Evolutionary conservation across 345 rosid species (phyloP).

Genomic region (Salix arbutifolia): DNA sequence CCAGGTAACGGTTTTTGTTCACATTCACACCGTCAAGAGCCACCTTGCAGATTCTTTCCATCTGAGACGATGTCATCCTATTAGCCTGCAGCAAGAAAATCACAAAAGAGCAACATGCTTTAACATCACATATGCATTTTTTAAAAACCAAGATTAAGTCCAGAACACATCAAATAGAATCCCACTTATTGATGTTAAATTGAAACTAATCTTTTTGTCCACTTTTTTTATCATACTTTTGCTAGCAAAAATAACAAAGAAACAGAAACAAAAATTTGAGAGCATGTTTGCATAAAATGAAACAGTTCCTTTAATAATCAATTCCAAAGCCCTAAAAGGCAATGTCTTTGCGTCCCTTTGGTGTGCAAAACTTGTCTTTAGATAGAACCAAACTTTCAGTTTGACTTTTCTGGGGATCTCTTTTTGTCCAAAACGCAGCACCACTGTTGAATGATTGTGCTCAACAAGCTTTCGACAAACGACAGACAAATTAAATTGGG

Average conservation of each 20-base stretch:
- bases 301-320: too few species aligned
- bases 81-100: slow-evolving; percentile 35
- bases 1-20: slow-evolving; percentile 67
- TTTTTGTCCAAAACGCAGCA: background rate
- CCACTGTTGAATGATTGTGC: background rate
- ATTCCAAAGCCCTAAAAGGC: too few species aligned
- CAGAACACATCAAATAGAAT: background rate
- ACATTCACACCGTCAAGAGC: slow-evolving; percentile 50
- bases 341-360: too few species aligned
- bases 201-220: too few species aligned
- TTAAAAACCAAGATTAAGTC: background rate
- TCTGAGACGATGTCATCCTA: slow-evolving; percentile 47
- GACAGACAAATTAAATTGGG: background rate
- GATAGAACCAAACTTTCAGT: background rate
- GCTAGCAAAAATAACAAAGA: too few species aligned
- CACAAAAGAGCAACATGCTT: background rate
- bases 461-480: background rate
- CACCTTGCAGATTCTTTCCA: slow-evolving; percentile 46
- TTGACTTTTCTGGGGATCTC: background rate
- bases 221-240: too few species aligned
- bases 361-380: background rate
- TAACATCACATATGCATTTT: background rate
- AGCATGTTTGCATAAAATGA: too few species aligned
- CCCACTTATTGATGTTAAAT: background rate
- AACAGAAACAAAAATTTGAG: too few species aligned